Evolutionary conservation across 192 early-diverging fungal genomes (phyloP).

Genomic region (Spizellomyces punctatus): DNA sequence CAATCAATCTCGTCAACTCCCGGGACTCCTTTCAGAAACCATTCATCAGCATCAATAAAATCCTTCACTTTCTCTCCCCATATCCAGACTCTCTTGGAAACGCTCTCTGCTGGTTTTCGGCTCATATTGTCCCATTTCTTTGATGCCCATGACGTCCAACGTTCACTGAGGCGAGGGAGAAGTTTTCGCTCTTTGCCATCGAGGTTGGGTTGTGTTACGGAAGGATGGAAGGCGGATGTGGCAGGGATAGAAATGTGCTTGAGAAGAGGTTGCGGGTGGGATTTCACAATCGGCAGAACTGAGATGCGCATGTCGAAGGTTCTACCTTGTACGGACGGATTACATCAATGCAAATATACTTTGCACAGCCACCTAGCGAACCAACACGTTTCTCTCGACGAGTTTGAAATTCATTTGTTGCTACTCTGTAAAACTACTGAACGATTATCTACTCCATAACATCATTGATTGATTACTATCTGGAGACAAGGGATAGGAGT

Average conservation of each 20-base stretch:
- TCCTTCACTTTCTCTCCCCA: constrained; percentile 31
- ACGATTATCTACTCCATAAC: no score
- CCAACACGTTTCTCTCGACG: no score
- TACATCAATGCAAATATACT: no score
- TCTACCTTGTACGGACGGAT: no score
- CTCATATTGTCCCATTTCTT: constrained; percentile 22
- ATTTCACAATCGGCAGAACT: not conserved
- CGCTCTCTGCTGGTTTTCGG: not conserved
- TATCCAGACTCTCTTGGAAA: constrained; percentile 13
- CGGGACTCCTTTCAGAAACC: constrained; percentile 35
- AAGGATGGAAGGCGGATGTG: not conserved
- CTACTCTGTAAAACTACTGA: no score
- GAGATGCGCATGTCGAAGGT: not conserved
- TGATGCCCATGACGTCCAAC: constrained; percentile 7
- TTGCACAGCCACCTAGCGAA: no score
- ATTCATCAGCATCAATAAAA: constrained; percentile 25
- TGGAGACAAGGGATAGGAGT: no score
- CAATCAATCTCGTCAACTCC: constrained; percentile 22
- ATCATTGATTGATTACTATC: no score
- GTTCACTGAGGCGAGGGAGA: not conserved
- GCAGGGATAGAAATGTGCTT: not conserved
- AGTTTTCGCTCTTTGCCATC: not conserved
- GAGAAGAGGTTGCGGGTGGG: not conserved
- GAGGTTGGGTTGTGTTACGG: not conserved
- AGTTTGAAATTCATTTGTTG: no score